Evolutionary conservation across 2,329 filamentous ascomycete genomes (phyloP).

Genomic region (Trichoderma brevicompactum): DNA sequence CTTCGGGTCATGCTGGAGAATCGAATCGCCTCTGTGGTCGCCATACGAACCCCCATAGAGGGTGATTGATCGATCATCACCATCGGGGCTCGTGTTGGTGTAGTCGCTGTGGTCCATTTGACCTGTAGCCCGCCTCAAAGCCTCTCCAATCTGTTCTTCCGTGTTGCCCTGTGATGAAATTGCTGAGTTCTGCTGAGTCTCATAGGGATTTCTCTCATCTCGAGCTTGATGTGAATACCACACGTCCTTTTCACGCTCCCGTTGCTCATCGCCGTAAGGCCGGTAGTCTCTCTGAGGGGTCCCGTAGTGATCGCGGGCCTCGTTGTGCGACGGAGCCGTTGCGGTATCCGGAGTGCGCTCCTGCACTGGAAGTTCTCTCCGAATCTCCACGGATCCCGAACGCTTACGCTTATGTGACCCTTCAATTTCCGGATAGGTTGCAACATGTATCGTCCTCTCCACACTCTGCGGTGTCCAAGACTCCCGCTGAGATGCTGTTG

Average conservation of each 20-base stretch:
- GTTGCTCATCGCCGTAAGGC: constrained; percentile 50
- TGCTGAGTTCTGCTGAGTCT: constrained; percentile 53
- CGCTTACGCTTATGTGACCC: constrained; percentile 69
- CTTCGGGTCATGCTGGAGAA: constrained; percentile 65
- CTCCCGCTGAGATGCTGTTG: constrained; percentile 43
- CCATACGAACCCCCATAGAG: constrained; percentile 51
- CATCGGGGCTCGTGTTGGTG: constrained; percentile 58
- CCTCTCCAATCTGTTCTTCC: constrained; percentile 56
- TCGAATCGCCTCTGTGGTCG: constrained; percentile 53
- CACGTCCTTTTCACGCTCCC: constrained; percentile 49
- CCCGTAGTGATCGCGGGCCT: constrained; percentile 49
- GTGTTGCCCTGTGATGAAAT: constrained; percentile 51
- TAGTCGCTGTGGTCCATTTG: constrained; percentile 57
- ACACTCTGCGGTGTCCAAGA: constrained; percentile 48
- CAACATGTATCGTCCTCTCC: constrained; percentile 50
- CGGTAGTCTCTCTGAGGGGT: constrained; percentile 53
- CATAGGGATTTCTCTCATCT: constrained; percentile 52
- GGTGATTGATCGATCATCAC: constrained; percentile 52
- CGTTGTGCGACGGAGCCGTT: constrained; percentile 39
- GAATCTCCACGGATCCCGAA: constrained; percentile 63
- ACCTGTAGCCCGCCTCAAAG: constrained; percentile 50
- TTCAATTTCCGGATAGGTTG: constrained; percentile 52
- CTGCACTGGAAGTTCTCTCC: constrained; percentile 43
- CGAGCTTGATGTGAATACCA: constrained; percentile 56
- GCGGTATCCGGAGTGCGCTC: constrained; percentile 44